Evolutionary conservation across 768 basidiomycete species (phyloP), one percentile per base, ranked within the genome.

Genomic region (Leucocoprinus sp.): DNA sequence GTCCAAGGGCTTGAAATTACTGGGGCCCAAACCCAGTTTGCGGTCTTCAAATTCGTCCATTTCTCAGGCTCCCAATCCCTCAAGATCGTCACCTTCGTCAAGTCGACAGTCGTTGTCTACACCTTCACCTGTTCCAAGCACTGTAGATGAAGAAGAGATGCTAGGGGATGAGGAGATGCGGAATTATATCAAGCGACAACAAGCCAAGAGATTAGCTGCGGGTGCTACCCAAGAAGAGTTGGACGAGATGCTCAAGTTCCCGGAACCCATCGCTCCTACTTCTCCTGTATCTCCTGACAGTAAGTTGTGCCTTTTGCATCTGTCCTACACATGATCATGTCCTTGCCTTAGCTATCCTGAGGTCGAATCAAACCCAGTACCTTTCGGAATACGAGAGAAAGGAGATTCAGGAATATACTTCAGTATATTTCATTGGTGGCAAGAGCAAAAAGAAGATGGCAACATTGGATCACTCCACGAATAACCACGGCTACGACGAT

Each of bases 151-250:
- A 49, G 91, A 93, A 51, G 89, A 93, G 60, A 41, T 84, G 5
- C 65, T 86, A 14, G 96, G 89, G 12, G 96, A 99, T 58, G 93
- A 96, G 50, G 96, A 99, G 67, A 99, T 99, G 96, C 64, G 87
- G 57, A 83, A 86, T 48, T 99, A 95, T 63, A 88, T 97, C 52
- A 78, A 80, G 53, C 77, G 93, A 19, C 89, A 96, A 52, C 85
- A 92, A 54, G 79, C 88, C 29, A 92, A 92, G 69, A 90, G 84
- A 62, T 60, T 92, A 51, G 84, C 88, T 8, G 72, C 75, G 9
- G 91, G 91, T 22, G 82, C 89, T 6, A 82, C 80, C 24, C 88
- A 91, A 57, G 82, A 86, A 53, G 88, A 95, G 53, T 65, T 99
- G 37, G 89, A 96, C 52, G 84, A 83, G 38, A 67, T 97, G 55